Conservation (phyloP, 768 basidiomycete genomes). For the Lentinus tigrinus region DNA sequence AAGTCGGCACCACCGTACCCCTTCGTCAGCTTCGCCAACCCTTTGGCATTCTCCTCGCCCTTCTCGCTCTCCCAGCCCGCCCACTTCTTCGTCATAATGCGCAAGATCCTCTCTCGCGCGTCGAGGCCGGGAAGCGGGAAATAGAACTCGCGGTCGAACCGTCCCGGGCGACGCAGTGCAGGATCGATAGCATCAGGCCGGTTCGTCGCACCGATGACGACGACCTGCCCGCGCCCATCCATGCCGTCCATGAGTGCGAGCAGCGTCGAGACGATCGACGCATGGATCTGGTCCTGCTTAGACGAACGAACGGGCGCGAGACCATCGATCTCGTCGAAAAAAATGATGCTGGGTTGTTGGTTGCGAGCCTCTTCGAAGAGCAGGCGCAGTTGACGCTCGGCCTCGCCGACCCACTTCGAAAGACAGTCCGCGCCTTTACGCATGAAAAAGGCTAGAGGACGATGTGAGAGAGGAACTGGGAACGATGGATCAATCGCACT, state of each 20-base stretch:
- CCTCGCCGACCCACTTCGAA: constrained; percentile 99
- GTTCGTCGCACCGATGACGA: constrained; percentile 98
- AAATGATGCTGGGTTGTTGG: constrained; percentile 95
- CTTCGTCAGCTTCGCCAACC: constrained; percentile 87
- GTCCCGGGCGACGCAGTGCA: constrained; percentile 87
- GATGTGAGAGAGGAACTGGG: not conserved
- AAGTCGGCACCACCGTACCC: constrained; percentile 98
- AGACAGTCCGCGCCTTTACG: constrained; percentile 97
- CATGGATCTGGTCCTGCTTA: constrained; percentile 98
- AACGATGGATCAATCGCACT: not conserved
- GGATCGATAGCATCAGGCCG: constrained; percentile 98
- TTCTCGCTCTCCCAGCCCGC: constrained; percentile 68
- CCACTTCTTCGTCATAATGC: constrained; percentile 91
- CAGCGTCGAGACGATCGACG: constrained; percentile 93
- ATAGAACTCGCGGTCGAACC: constrained; percentile 98
- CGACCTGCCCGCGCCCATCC: constrained; percentile 96
- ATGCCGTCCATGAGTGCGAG: constrained; percentile 99
- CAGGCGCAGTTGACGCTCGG: constrained; percentile 91
- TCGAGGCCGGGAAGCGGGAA: constrained; percentile 86
- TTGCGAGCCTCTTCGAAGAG: constrained; percentile 94
- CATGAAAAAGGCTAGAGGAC: constrained; percentile 90
- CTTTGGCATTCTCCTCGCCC: constrained; percentile 50
- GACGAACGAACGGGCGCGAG: constrained; percentile 97
- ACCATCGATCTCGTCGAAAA: constrained; percentile 99
- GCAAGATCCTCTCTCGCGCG: constrained; percentile 84